Conservation (phyloP, 208 protist genomes). For the Naegleria lovaniensis region DNA sequence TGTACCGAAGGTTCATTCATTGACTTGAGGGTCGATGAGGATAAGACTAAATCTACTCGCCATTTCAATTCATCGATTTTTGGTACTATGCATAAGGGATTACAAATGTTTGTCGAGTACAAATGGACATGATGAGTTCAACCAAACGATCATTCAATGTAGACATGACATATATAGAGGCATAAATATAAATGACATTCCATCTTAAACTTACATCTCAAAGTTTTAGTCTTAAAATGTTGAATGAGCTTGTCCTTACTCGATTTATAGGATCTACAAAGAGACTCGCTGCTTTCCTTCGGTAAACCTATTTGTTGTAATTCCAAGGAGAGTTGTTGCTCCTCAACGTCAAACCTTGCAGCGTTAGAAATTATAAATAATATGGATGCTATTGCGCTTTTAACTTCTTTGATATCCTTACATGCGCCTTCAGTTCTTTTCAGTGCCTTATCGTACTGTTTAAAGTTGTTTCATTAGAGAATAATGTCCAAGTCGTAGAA, state of each 20-base stretch:
- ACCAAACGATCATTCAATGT: neutral
- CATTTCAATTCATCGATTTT: slow-evolving; percentile 1
- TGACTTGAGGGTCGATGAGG: neutral
- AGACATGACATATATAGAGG: too few relatives aligned
- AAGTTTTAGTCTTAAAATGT: neutral
- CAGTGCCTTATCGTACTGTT: neutral
- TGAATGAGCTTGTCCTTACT: neutral
- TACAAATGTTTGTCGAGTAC: too few relatives aligned
- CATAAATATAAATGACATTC: too few relatives aligned
- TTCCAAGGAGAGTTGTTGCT: neutral
- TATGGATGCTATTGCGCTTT: neutral
- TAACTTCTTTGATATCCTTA: neutral
- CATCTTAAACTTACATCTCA: neutral
- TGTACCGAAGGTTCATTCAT: slow-evolving; percentile 14
- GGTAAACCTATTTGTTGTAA: slow-evolving; percentile 29
- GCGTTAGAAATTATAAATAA: slow-evolving; percentile 10
- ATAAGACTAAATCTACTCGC: slow-evolving; percentile 22
- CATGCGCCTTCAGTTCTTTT: neutral
- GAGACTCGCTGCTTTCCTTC: neutral
- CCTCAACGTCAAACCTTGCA: slow-evolving; percentile 12
- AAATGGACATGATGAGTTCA: too few relatives aligned
- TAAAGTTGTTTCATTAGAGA: too few relatives aligned
- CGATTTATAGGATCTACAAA: neutral
- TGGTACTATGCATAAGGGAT: too few relatives aligned
- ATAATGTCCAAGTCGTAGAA: too few relatives aligned